Base-by-base conservation (phyloP, 805 yeast genomes). In the Candida ficus region DNA sequence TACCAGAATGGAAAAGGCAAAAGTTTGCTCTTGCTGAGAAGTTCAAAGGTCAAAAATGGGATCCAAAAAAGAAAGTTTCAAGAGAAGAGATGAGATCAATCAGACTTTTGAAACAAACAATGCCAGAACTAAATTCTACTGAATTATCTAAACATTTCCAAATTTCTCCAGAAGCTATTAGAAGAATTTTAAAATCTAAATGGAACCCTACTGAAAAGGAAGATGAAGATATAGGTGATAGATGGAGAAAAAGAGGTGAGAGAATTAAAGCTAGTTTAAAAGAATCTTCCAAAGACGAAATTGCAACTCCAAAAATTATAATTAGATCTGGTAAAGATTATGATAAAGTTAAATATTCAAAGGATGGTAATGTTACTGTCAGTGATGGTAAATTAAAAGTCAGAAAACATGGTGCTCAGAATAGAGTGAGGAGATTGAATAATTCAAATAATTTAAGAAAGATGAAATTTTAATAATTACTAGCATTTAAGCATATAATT, bases 141-240 rank as follows among this genome's bases (percentile, higher is more conserved):
- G 81, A 77, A 32, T 57, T 90, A 6, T 82, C 88, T 0, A 66
- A 72, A 25, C 73, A 72, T 54, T 89, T 83, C 61, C 66, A 73
- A 36, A 71, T 87, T 5, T 83, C 93, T 1, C 91, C 95, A 1
- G 95, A 89, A 49, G 85, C 90, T 0, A 74, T 89, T 3, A 67
- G 95, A 43, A 73, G 95, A 47, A 87, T 90, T 16, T 57, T 90
- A 48, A 80, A 77, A 56, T 80, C 91, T 5, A 76, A 71, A 29
- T 90, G 95, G 95, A 62, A 58, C 14, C 95, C 96, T 0, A 67
- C 60, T 5, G 70, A 64, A 1, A 70, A 68, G n/a, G 85, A 80
- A 44, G 71, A 66, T 29, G 69, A 60, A 5, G 56, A 71, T 14
- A 36, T 71, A 2, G 60, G 66, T 25, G 61, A 62, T 14, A 69